Percentiles rank a stretch among this genome's conserved stretches.
Evolutionary conservation across 176 grass and related monocot species (phyloP).

Genomic region (Aegilops bicornis): DNA sequence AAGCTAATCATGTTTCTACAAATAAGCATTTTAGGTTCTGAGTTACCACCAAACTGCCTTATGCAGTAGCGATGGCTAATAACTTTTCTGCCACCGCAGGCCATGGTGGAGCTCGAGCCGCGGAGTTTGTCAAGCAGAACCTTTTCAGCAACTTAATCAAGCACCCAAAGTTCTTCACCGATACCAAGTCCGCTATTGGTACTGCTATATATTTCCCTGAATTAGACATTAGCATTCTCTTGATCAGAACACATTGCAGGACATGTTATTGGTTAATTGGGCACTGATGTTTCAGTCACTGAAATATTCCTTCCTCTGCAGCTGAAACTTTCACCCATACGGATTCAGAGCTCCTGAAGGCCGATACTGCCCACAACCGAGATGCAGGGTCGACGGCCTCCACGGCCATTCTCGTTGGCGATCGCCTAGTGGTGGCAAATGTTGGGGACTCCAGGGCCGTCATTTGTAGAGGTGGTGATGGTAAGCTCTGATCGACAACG

Average conservation of each 20-base stretch:
- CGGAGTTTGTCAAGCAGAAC: conserved; percentile 82
- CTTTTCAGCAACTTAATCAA: conserved; percentile 87
- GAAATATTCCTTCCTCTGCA: conserved; percentile 2
- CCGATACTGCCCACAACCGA: conserved; percentile 55
- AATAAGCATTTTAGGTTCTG: not conserved
- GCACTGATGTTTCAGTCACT: not conserved
- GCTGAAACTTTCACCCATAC: conserved; percentile 85
- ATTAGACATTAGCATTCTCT: not conserved
- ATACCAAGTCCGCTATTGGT: conserved; percentile 91
- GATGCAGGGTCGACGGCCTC: conserved; percentile 90
- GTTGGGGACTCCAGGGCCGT: conserved; percentile 89
- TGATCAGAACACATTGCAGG: not conserved
- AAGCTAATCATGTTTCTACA: no score
- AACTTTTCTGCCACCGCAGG: conserved; percentile 27
- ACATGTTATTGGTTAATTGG: not conserved
- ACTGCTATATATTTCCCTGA: not conserved
- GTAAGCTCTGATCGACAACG: no score
- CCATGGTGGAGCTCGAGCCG: conserved; percentile 82
- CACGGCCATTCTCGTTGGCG: conserved; percentile 78
- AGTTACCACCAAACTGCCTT: not conserved
- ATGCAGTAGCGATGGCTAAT: not conserved
- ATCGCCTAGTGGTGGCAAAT: conserved; percentile 80
- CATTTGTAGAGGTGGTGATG: conserved; percentile 80
- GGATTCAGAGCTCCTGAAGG: conserved; percentile 78
- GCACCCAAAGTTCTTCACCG: conserved; percentile 77